Base-by-base conservation (phyloP, 306 rosid genomes). In the Malus asiatica region DNA sequence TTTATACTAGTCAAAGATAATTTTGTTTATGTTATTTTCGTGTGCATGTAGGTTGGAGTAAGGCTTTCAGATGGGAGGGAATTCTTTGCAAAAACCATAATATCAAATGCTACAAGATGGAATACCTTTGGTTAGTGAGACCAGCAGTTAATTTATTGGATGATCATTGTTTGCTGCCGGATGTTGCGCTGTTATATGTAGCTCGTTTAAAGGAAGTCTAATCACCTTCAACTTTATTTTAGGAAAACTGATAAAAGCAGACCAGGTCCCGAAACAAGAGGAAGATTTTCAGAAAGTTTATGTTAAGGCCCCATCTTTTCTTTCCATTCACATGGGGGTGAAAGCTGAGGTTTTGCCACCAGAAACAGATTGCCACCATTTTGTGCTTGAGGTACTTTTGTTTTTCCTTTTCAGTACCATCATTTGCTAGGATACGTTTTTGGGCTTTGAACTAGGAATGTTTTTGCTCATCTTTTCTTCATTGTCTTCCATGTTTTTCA, bases 81-180 rank as follows among this genome's bases (percentile, higher is more conserved):
- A 78, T 92, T 83, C 83, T 95, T 86, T 66, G 97, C 96, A 76
- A 89, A 89, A 87, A 95, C 97, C 72, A 73, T 92, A 66, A 86
- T 95, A 81, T 95, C 98, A 79, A 95, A 95, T 87, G 98, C 98
- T 82, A 95, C 97, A 35, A 88, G 98, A 95, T 95, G 98, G 98
- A 96, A 95, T 84, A 92, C 98, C 76, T 95, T 95, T 66, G 98
- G 98, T 92, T 75, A 69, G 97, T 88, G 77, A 70, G 23, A 42
- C 59, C 57, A 46, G 29, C 67, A 46, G 19, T 65, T 52, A 73
- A 14, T 66, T 71, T 78, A 48, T 70, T 42, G 42, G 66, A 73
- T 68, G 55, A 52, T 84, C 45, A n/a, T 82, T 64, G 51, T 66
- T 73, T 81, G 33, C 71, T 59, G 27, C 19, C 38, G 55, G 80